These are phyloP conservation scores for Phytophthora quininea DNA, from an alignment of 352 stramenopile species.

Conservation along the genomic window DNA sequence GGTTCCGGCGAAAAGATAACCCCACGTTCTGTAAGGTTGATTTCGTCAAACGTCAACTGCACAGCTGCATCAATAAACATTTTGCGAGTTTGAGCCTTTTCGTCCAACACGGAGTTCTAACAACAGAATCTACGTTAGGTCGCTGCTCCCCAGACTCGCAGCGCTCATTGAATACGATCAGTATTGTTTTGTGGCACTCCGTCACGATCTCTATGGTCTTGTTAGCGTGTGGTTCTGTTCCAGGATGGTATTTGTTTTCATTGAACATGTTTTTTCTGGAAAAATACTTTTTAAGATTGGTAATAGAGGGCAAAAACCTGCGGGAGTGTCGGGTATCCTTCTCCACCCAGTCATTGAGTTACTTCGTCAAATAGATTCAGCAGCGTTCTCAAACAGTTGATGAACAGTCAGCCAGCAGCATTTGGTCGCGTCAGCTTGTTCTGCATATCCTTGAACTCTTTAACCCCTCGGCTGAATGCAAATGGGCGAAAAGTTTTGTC, in stretches of 20 bases:
- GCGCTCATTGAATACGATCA: neutral
- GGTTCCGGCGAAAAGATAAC: too few relatives aligned
- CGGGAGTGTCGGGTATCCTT: slow-evolving; percentile 8
- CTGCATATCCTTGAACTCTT: slow-evolving; percentile 10
- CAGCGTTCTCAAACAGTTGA: slow-evolving; percentile 4
- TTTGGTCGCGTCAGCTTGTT: slow-evolving; percentile 3
- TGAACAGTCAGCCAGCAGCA: slow-evolving; percentile 2
- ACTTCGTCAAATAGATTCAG: slow-evolving; percentile 1
- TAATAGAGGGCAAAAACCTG: slow-evolving; percentile 3
- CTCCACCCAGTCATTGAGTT: slow-evolving; percentile 1
- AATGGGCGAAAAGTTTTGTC: neutral
- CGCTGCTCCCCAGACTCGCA: neutral
- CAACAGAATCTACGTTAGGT: too few relatives aligned
- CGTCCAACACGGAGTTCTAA: too few relatives aligned
- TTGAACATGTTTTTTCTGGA: slow-evolving; percentile 7
- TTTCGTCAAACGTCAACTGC: too few relatives aligned
- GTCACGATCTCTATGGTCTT: slow-evolving; percentile 9
- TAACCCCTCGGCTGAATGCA: neutral
- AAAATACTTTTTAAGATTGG: slow-evolving; percentile 4
- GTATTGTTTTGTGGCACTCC: slow-evolving; percentile 5
- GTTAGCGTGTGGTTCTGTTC: neutral
- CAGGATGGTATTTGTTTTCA: neutral
- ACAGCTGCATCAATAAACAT: too few relatives aligned
- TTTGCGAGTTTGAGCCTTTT: too few relatives aligned
- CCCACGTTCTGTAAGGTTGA: too few relatives aligned